A percentile compares a stretch with the other conserved stretches of the same genome.
phyloP scores from a whole-genome alignment of 192 early-diverging fungal genomes.

The Backusella morwellensis region DNA sequence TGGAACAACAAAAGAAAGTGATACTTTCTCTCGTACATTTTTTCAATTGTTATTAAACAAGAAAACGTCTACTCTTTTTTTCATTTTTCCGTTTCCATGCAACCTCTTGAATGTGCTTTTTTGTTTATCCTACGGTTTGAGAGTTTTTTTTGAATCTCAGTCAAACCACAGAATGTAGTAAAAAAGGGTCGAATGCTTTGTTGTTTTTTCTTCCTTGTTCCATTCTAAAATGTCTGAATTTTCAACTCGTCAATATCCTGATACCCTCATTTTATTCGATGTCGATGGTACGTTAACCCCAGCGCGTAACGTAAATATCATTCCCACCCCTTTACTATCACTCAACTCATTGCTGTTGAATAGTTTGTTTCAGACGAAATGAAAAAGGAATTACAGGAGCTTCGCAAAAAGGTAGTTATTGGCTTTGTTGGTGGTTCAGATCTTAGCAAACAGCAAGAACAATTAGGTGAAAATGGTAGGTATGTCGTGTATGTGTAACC shows the following conservation, averaged over 20 bases:
- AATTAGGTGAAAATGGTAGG: constrained; percentile 80
- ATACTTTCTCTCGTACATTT: too few relatives aligned
- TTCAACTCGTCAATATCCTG: constrained; percentile 63
- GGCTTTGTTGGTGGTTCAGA: constrained; percentile 98
- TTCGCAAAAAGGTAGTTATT: constrained; percentile 87
- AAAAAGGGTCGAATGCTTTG: background rate
- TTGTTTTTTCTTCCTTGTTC: background rate
- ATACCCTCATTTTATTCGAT: constrained; percentile 87
- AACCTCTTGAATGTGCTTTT: background rate
- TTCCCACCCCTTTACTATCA: background rate
- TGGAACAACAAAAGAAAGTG: too few relatives aligned
- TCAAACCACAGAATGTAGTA: background rate
- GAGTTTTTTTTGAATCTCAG: background rate
- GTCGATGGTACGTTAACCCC: constrained; percentile 97
- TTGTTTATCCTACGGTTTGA: background rate
- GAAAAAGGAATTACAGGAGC: constrained; percentile 64
- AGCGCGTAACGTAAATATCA: constrained; percentile 75
- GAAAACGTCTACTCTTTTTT: too few relatives aligned
- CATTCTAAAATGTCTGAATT: constrained; percentile 23
- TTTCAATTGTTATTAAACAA: too few relatives aligned
- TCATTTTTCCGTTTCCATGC: too few relatives aligned
- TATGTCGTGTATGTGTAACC: background rate
- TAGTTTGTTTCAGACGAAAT: constrained; percentile 79
- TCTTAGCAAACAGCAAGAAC: constrained; percentile 90
- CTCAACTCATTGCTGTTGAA: background rate